These are phyloP conservation scores for Pseudohyphozyma bogoriensis DNA, from an alignment of 768 basidiomycete genomes.

Conservation along the genomic window DNA sequence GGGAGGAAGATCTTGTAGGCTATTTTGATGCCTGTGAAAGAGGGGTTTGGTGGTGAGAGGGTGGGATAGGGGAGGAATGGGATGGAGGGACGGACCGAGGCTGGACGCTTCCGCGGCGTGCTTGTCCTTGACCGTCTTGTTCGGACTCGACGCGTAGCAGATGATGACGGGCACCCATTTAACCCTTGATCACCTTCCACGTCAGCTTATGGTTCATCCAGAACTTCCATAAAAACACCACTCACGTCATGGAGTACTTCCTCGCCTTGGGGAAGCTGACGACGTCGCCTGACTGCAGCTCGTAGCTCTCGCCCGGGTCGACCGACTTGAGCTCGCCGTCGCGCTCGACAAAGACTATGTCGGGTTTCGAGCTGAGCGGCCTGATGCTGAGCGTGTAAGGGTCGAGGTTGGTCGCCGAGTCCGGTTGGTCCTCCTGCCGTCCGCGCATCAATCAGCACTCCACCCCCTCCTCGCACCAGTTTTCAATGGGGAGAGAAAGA, in stretches of 20 bases:
- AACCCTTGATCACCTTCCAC: constrained; percentile 4
- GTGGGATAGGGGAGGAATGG: neutral
- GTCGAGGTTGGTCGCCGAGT: neutral
- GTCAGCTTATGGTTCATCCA: neutral
- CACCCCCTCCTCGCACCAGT: no score
- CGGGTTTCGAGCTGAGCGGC: neutral
- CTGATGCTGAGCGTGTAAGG: constrained; percentile 17
- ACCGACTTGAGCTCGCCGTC: neutral
- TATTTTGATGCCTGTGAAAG: constrained; percentile 22
- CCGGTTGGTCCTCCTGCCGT: constrained; percentile 7
- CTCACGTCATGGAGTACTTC: neutral
- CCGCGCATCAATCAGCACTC: no score
- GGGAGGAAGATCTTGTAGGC: neutral
- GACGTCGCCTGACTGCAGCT: constrained; percentile 4
- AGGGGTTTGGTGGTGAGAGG: neutral
- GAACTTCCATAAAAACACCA: neutral
- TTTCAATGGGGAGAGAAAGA: neutral
- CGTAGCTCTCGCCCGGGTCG: neutral
- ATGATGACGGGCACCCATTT: constrained; percentile 14
- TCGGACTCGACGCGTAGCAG: neutral
- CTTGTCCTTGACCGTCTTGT: neutral
- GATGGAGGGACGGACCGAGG: neutral
- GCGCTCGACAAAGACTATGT: neutral
- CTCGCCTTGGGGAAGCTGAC: neutral
- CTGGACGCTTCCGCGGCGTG: neutral